Base-by-base conservation (phyloP, 768 basidiomycete genomes). In the Lenzites betulinus region DNA sequence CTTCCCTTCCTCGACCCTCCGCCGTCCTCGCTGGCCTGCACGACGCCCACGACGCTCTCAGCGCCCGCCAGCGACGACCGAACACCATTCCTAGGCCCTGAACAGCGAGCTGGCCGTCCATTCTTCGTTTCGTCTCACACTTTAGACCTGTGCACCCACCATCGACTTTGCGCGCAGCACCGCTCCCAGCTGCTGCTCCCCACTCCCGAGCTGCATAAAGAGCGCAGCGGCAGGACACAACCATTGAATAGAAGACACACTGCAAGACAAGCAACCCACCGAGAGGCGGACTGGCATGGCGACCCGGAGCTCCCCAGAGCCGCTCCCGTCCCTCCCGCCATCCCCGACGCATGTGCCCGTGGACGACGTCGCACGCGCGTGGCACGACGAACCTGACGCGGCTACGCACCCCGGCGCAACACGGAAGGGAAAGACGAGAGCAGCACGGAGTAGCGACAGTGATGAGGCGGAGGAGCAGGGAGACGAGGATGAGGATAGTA, bases 291-390 rank as follows among this genome's bases (percentile, higher is more conserved):
- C 39, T 47, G 25, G 51, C 7, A 63, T 52, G 62, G 49, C 56
- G 51, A 63, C 55, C 53, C 30, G 30, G 30, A 33, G 30, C 30
- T 51, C 62, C 18, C 66, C 67, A 18, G 53, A 65, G 46, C 64
- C 68, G 54, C 60, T 70, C 23, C 70, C 76, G 28, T 77, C 77
- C 22, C 70, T 75, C 41, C 74, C 78, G 38, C 71, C 48, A 16
- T 43, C 30, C 26, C 78, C 74, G 15, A 67, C 30, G 5, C 23
- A 22, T 20, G 20, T 12, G 33, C 28, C 51, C 20, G 11, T 36
- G 6, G 46, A 59, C 20, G 82, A 85, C 63, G 76, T 83, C 62
- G 72, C 74, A 22, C 66, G 64, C 42, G 69, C 63, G 18, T 78
- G 76, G 78, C 67, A 71, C 44, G 69, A 75, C 56, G 69, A 54